Evolutionary conservation across 371 early-diverging fungal species (phyloP).

Genomic region (Sporodiniella umbellata): DNA sequence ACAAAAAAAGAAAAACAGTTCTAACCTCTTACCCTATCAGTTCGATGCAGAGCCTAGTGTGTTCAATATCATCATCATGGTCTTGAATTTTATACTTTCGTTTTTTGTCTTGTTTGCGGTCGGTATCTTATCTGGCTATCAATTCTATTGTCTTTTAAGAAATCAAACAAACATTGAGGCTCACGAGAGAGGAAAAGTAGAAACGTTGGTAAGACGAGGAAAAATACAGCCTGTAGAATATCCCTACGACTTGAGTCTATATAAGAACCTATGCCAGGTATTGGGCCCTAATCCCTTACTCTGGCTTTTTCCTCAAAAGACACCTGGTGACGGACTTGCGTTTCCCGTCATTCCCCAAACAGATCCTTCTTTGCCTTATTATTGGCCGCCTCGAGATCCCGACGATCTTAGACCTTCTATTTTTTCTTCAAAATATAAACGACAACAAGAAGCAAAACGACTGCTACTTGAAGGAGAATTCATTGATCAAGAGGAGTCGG

Average conservation of each 20-base stretch:
- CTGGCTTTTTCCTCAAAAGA: constrained; percentile 72
- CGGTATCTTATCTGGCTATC: constrained; percentile 79
- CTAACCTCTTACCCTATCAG: too few relatives aligned
- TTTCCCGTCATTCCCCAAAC: constrained; percentile 53
- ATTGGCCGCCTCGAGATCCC: constrained; percentile 39
- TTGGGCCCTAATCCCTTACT: constrained; percentile 64
- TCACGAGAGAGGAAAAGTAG: constrained; percentile 81
- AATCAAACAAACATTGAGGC: constrained; percentile 97
- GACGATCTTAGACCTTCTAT: constrained; percentile 35
- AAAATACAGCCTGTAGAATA: constrained; percentile 56
- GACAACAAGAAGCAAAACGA: constrained; percentile 23
- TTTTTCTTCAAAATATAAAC: constrained; percentile 35
- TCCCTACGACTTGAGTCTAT: constrained; percentile 84
- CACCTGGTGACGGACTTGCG: constrained; percentile 68
- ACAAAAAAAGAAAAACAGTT: background rate
- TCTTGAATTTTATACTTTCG: constrained; percentile 71
- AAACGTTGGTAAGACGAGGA: constrained; percentile 62
- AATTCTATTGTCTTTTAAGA: constrained; percentile 71
- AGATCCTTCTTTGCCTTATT: constrained; percentile 24
- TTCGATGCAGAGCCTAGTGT: constrained; percentile 57
- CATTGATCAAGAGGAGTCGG: constrained; percentile 23
- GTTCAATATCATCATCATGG: constrained; percentile 65
- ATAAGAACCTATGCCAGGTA: constrained; percentile 74
- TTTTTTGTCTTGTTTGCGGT: constrained; percentile 78
- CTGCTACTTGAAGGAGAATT: constrained; percentile 17